Base-by-base conservation (phyloP, 345 rosid genomes). In the Brassica nigra region DNA sequence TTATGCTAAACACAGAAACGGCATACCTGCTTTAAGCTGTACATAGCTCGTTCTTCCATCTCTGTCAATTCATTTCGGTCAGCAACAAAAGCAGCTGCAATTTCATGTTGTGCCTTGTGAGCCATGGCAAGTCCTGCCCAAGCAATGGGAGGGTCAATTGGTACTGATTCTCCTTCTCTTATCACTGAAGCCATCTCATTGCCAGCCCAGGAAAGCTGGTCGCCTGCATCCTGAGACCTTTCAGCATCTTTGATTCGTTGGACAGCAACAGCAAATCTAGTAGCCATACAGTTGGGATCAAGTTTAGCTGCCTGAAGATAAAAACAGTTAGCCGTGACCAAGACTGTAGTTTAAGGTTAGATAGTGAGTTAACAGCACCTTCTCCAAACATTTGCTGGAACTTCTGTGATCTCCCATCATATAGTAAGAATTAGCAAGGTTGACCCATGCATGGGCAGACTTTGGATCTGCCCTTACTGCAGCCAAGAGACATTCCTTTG, bases 41-140 rank as follows among this genome's bases (percentile, higher is more conserved):
- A 85, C 71, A 78, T 76, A 70, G 99, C 99, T 61, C 90, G 85
- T 73, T 89, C 96, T 84, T 90, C 93, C 72, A 86, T 84, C 49
- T 93, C 95, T 37, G 79, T 62, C 86, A 88, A 74, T 62, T 91
- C 94, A 80, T 83, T 83, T 62, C 54, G 82, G 65, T 88, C 93
- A 6, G 90, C 31, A 74, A 78, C 89, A 88, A 86, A 95, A 68
- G 98, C 94, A 68, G 97, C 90, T 37, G 90, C 85, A 83, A 93
- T 90, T 85, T 93, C 99, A 67, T 95, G 99, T 3, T 88, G 97
- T 58, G 90, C 85, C 80, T 93, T 91, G 81, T 93, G 98, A 85
- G 87, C 97, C 92, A 90, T 86, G 62, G 92, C 97, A 75, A 93
- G 92, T 70, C 99, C 99, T 23, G 96, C 91, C 99, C 98, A 91